These are phyloP conservation scores for Penicillium macrosclerotiorum DNA, from an alignment of 495 filamentous ascomycete species.

Conservation along the genomic window DNA sequence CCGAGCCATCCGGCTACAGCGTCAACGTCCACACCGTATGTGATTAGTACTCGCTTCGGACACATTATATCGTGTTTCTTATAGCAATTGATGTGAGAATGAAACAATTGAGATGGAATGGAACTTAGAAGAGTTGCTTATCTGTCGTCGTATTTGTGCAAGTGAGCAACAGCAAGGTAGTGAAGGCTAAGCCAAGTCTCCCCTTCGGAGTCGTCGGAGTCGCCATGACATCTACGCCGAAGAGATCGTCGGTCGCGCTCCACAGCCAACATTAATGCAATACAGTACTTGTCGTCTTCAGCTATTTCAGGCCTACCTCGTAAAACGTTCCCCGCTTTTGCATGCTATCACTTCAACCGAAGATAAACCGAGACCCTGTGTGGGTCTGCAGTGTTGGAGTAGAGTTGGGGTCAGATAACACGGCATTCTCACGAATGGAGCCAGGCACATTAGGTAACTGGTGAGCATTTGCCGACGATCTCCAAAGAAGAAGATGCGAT, in stretches of 20 bases:
- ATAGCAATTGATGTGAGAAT: too few species aligned
- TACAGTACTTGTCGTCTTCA: neutral
- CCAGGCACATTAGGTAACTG: constrained; percentile 1
- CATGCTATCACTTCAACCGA: neutral
- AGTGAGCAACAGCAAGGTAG: neutral
- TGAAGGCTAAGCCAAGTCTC: constrained; percentile 10
- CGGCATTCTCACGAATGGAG: neutral
- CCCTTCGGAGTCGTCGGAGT: constrained; percentile 13
- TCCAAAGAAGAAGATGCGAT: constrained; percentile 2
- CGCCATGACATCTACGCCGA: neutral
- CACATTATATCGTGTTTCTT: too few species aligned
- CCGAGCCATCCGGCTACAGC: constrained; percentile 73
- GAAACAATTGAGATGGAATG: neutral
- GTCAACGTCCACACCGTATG: constrained; percentile 61
- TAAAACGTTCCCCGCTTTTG: neutral
- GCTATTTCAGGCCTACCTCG: neutral
- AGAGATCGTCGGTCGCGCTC: neutral
- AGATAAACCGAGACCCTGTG: neutral
- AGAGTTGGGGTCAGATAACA: constrained; percentile 10
- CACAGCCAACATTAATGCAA: neutral
- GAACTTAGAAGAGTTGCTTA: neutral
- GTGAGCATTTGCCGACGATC: constrained; percentile 4
- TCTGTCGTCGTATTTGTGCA: neutral
- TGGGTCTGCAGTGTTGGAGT: constrained; percentile 20
- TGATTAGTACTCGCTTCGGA: constrained; percentile 54